Conservation (phyloP, 257 asterid genomes). For the Solanum etuberosum region DNA sequence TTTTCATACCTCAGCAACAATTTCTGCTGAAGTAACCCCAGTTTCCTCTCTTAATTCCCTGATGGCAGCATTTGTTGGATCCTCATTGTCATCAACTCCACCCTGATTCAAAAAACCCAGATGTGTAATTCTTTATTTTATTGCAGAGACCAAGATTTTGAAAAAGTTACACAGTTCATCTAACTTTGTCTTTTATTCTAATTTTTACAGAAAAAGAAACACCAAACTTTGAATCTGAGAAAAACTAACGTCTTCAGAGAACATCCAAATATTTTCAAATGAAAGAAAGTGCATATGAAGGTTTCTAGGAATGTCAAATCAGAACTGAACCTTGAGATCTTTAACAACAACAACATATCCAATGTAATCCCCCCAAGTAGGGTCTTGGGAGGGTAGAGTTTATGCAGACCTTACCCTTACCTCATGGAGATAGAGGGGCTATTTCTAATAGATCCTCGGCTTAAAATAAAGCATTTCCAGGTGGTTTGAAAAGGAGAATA, state of each 20-base stretch:
- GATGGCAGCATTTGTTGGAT: slow-evolving; percentile 71
- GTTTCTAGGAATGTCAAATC: background rate
- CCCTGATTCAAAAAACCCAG: slow-evolving; percentile 37
- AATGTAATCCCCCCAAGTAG: background rate
- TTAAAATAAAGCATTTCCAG: background rate
- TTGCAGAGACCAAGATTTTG: background rate
- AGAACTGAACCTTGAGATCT: background rate
- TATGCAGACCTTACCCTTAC: background rate
- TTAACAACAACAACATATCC: background rate
- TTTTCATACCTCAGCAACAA: slow-evolving; percentile 60
- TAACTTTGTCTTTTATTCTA: background rate
- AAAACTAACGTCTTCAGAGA: background rate
- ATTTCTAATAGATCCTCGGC: background rate
- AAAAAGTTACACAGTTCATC: no score
- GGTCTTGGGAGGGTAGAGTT: background rate
- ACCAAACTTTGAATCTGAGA: background rate
- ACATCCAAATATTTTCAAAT: background rate
- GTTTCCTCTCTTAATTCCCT: slow-evolving; percentile 94
- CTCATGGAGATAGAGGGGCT: background rate
- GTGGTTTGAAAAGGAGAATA: background rate
- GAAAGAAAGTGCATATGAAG: background rate
- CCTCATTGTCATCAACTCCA: slow-evolving; percentile 78
- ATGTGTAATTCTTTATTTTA: background rate
- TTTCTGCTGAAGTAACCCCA: slow-evolving; percentile 80
- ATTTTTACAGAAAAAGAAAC: background rate